Conservation (phyloP, 1,284 basidiomycete species). For the Fomes fomentarius region DNA sequence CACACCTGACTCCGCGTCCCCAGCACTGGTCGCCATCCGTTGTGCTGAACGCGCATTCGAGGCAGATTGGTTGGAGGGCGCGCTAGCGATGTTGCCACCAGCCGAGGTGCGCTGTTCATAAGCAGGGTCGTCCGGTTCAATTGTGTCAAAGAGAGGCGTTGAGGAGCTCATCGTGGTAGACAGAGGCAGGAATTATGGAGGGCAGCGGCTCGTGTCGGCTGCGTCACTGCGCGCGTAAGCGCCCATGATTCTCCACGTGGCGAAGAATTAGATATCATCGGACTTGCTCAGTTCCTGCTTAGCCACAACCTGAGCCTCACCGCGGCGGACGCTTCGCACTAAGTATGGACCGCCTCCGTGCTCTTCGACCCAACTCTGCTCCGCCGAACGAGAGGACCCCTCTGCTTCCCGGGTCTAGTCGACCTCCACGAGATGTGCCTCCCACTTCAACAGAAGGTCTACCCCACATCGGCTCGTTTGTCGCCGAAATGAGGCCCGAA, state of each 20-base stretch:
- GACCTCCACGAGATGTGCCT: neutral
- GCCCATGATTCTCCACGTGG: constrained; percentile 16
- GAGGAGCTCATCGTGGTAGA: constrained; percentile 48
- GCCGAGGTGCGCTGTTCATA: constrained; percentile 28
- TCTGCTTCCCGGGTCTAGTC: constrained; percentile 9
- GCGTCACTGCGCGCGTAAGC: constrained; percentile 15
- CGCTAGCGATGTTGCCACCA: constrained; percentile 42
- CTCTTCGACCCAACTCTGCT: neutral
- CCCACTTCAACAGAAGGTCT: neutral
- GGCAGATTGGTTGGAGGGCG: constrained; percentile 42
- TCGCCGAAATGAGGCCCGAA: constrained; percentile 28
- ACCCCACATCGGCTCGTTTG: constrained; percentile 26
- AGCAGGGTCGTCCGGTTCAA: constrained; percentile 69
- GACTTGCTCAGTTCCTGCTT: too few relatives aligned
- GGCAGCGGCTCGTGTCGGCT: neutral
- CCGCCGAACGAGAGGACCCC: constrained; percentile 17
- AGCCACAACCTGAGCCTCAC: too few relatives aligned
- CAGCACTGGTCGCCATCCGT: constrained; percentile 53
- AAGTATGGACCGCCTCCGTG: neutral
- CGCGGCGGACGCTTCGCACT: neutral
- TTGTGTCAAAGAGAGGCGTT: constrained; percentile 63
- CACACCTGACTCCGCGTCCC: constrained; percentile 75
- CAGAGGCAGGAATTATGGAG: neutral
- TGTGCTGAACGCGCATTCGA: constrained; percentile 47
- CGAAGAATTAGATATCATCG: neutral